These are phyloP conservation scores for Hippophae gyantsensis DNA, from an alignment of 306 rosid genomes.

Conservation along the genomic window DNA sequence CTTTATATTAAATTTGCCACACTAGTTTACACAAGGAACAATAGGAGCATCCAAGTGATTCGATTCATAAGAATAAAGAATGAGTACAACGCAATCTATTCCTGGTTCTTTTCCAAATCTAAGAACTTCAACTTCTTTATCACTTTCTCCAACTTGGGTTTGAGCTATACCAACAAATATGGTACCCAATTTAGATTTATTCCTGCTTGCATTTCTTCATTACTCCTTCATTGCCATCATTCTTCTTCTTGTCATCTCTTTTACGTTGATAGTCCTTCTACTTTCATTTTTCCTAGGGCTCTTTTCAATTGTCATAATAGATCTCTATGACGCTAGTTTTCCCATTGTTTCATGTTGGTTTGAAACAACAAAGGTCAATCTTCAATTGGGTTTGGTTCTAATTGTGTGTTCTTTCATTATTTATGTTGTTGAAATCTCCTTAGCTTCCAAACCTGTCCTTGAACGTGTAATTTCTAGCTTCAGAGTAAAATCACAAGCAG, in stretches of 20 bases:
- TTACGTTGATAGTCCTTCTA: slow-evolving; percentile 12
- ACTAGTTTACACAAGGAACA: no score
- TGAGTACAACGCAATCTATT: slow-evolving; percentile 26
- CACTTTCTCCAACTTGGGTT: no score
- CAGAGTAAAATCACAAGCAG: slow-evolving; percentile 7
- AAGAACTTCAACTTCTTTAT: no score
- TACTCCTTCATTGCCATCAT: not conserved
- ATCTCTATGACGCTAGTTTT: slow-evolving; percentile 11
- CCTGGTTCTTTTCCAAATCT: slow-evolving; percentile 1
- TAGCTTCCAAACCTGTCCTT: slow-evolving; percentile 15
- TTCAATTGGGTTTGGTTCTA: slow-evolving; percentile 21
- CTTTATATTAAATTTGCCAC: no score
- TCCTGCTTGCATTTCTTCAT: slow-evolving; percentile 24
- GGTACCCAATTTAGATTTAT: slow-evolving; percentile 29
- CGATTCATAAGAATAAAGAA: not conserved
- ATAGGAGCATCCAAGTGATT: not conserved
- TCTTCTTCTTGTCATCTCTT: slow-evolving; percentile 18
- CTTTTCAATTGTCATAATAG: slow-evolving; percentile 1
- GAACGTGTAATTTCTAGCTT: slow-evolving; percentile 1
- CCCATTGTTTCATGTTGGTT: slow-evolving; percentile 5
- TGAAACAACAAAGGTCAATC: slow-evolving; percentile 8
- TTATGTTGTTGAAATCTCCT: slow-evolving; percentile 13
- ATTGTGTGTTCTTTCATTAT: slow-evolving; percentile 3
- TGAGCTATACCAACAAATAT: not conserved
- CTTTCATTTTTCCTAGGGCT: slow-evolving; percentile 18